phyloP scores from a whole-genome alignment of 495 filamentous ascomycete genomes.

The Neurospora sp. region DNA sequence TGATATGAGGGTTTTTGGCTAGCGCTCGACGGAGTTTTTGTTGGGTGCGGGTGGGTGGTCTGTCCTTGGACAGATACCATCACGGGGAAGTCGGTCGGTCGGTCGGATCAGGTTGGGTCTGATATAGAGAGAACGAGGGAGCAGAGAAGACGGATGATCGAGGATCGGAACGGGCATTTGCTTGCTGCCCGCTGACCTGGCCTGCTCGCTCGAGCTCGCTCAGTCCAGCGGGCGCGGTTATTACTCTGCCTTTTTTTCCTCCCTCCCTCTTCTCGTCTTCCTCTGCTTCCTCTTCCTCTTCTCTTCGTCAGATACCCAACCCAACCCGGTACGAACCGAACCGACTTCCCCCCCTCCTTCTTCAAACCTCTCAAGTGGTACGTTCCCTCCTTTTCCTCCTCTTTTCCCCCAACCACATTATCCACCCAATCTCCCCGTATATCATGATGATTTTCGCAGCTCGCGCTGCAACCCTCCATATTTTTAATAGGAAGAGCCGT shows the following conservation, averaged over 20 bases:
- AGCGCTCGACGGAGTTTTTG: background rate
- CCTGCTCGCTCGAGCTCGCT: background rate
- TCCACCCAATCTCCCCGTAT: constrained; percentile 6
- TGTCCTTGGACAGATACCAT: background rate
- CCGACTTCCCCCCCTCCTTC: background rate
- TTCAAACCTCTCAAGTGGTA: background rate
- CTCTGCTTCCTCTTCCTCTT: background rate
- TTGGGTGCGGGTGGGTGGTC: background rate
- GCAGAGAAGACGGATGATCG: background rate
- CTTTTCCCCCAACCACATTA: too few species aligned
- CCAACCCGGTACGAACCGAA: background rate
- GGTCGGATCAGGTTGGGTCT: background rate
- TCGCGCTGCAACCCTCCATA: constrained; percentile 37
- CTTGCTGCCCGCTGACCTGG: background rate
- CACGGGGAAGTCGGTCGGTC: background rate
- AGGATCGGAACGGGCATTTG: background rate
- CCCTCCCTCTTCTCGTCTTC: background rate
- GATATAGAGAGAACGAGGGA: background rate
- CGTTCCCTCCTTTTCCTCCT: background rate
- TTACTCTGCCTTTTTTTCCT: background rate
- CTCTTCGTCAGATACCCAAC: background rate
- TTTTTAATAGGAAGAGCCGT: constrained; percentile 42
- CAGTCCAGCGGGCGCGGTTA: background rate
- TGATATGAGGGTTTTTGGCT: background rate
- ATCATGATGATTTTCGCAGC: constrained; percentile 41